Evolutionary conservation across 2,329 filamentous ascomycete species (phyloP), one percentile per base, ranked within the genome.

Genomic region (Sclerotinia sclerotiorum): DNA sequence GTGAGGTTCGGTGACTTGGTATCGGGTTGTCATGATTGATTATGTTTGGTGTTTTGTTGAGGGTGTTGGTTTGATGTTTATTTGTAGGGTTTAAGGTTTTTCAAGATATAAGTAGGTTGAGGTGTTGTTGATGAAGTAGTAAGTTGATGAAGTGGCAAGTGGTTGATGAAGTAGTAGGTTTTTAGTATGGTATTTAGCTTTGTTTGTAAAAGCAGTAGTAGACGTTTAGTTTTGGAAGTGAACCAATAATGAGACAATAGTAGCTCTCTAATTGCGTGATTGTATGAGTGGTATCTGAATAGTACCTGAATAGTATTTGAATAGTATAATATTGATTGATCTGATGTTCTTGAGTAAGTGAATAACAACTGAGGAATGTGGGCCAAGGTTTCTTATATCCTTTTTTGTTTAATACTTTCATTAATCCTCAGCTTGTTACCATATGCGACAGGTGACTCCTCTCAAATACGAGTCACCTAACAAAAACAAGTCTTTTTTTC

Each of bases 1-100:
- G 71, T 77, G 76, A 54, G 76, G 76, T 68, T 77, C 75, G 63
- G 73, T 73, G 70, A 78, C 69, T 63, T 70, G 67, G 74, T 76
- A 77, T 62, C 65, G 65, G 63, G 71, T 55, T 55, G 69, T 63
- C 62, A 65, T 66, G 73, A 69, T 72, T 66, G 57, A 56, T 6
- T 60, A 56, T 65, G 49, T 21, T 66, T 55, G 55, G 17, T 35
- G 21, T 48, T 46, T 11, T 60, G 10, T 35, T n/a, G 44, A 19
- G n/a, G 39, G 39, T 39, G 39, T 39, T 39, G 39, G 10, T 13
- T 48, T 49, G 58, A 32, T 49, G 5, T 48, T 61, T 8, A 3
- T 24, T 51, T 39, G 29, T 8, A 48, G 32, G 8, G 5, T 56
- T 35, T n/a, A 27, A 51, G 5, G 7, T 10, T 48, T n/a, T 49